These are phyloP conservation scores for Botrytis medusae DNA, from an alignment of 2,329 filamentous ascomycete genomes.

Conservation along the genomic window DNA sequence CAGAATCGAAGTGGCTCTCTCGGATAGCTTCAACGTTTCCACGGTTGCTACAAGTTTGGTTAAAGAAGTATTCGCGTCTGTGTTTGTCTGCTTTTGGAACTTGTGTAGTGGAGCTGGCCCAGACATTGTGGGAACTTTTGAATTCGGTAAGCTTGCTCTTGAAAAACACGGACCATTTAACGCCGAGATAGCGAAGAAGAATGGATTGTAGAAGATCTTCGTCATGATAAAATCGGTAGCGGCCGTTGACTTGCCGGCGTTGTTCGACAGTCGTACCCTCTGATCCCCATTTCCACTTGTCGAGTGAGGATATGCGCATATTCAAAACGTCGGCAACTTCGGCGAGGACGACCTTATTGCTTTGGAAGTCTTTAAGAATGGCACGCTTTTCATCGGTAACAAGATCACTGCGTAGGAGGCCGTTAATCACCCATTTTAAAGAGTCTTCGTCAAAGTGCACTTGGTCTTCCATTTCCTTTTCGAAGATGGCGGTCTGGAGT, in stretches of 20 bases:
- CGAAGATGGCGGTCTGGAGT: constrained; percentile 43
- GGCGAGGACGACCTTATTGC: constrained; percentile 48
- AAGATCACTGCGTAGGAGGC: constrained; percentile 51
- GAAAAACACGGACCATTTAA: constrained; percentile 50
- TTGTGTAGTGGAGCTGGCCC: constrained; percentile 33
- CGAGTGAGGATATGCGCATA: constrained; percentile 51
- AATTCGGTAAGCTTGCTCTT: constrained; percentile 41
- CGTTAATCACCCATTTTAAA: constrained; percentile 48
- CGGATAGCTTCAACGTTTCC: constrained; percentile 41
- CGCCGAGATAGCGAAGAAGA: constrained; percentile 53
- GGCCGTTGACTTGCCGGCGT: constrained; percentile 55
- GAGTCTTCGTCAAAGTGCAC: constrained; percentile 43
- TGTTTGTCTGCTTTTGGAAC: constrained; percentile 34
- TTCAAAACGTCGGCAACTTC: constrained; percentile 59
- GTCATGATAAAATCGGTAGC: constrained; percentile 60
- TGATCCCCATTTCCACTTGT: constrained; percentile 52
- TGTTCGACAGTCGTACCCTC: constrained; percentile 49
- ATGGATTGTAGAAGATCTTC: constrained; percentile 57
- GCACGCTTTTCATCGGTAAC: constrained; percentile 51
- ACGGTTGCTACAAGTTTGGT: constrained; percentile 14
- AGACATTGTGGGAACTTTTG: constrained; percentile 19
- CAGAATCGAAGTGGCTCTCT: constrained; percentile 46
- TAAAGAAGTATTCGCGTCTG: constrained; percentile 48
- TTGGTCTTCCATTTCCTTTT: constrained; percentile 23
- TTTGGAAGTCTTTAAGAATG: constrained; percentile 50